Conservation (phyloP, 2,329 filamentous ascomycete genomes). For the Dothistroma pini region DNA sequence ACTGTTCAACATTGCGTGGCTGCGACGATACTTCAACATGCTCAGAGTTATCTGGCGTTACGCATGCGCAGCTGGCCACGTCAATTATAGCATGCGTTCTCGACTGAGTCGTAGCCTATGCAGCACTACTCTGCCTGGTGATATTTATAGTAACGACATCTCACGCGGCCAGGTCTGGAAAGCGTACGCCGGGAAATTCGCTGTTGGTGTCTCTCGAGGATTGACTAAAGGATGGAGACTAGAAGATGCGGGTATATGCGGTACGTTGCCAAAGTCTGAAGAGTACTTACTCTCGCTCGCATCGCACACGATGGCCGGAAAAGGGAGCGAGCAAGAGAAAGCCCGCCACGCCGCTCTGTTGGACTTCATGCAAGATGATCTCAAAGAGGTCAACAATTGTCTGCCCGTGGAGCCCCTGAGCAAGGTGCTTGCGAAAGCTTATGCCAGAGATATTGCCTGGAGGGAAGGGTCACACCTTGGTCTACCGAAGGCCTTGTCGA, state of each 20-base stretch:
- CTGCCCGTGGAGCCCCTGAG: constrained; percentile 16
- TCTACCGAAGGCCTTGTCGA: not conserved
- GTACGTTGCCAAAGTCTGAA: not conserved
- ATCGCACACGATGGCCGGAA: not conserved
- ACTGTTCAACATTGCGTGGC: constrained; percentile 29
- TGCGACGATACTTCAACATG: constrained; percentile 26
- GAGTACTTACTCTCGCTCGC: not conserved
- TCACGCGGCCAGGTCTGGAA: constrained; percentile 14
- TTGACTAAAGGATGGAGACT: not conserved
- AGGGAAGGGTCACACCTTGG: constrained; percentile 14
- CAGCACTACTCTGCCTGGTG: constrained; percentile 2
- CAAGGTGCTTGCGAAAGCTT: constrained; percentile 24
- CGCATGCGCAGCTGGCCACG: constrained; percentile 29
- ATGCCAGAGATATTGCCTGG: constrained; percentile 24
- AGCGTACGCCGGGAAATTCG: constrained; percentile 27
- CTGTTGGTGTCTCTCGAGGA: constrained; percentile 16
- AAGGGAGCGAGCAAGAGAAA: not conserved
- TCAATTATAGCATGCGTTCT: constrained; percentile 11
- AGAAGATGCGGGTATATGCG: not conserved
- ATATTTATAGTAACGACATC: not conserved
- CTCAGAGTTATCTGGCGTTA: constrained; percentile 35
- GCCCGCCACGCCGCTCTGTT: not conserved
- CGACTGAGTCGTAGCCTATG: constrained; percentile 17
- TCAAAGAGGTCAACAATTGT: constrained; percentile 8
- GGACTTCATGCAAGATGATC: constrained; percentile 8